Conservation (phyloP, 2,329 filamentous ascomycete genomes). For the Pseudogymnoascus sp. region DNA sequence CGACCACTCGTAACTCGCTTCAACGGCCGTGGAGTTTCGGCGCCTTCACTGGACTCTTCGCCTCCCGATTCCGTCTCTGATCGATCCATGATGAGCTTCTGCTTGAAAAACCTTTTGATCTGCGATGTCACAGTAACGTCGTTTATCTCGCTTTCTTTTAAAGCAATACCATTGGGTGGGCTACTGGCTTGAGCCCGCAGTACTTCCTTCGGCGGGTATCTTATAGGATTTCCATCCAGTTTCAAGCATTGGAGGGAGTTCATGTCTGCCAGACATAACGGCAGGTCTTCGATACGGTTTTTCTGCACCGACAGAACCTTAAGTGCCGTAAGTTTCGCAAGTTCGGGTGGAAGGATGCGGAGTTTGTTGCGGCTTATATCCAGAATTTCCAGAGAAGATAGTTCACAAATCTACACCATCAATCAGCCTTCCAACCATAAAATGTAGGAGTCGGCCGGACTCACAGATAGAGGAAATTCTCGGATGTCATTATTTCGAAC, state of each 20-base stretch:
- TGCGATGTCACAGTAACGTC: conserved; percentile 53
- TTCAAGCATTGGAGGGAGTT: conserved; percentile 82
- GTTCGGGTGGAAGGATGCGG: conserved; percentile 66
- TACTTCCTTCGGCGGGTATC: conserved; percentile 67
- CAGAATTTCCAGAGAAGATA: conserved; percentile 82
- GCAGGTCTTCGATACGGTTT: conserved; percentile 79
- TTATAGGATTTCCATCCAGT: conserved; percentile 79
- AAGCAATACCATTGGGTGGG: conserved; percentile 46
- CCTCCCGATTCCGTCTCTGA: conserved; percentile 49
- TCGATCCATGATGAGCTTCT: conserved; percentile 41
- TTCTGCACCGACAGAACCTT: conserved; percentile 84
- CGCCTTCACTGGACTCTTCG: conserved; percentile 63
- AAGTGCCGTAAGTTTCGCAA: conserved; percentile 72
- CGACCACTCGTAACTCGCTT: conserved; percentile 58
- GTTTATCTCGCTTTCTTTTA: conserved; percentile 58
- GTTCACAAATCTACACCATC: conserved; percentile 63
- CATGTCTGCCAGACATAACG: conserved; percentile 82
- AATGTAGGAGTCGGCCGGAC: conserved; percentile 26
- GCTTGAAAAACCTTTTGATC: conserved; percentile 54
- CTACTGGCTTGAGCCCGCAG: conserved; percentile 51
- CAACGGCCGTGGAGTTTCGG: conserved; percentile 68
- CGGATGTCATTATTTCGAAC: conserved; percentile 68
- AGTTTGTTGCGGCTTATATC: conserved; percentile 88
- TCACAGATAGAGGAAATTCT: conserved; percentile 58
- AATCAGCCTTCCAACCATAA: neutral